Evolutionary conservation across 2,329 filamentous ascomycete species (phyloP).

Genomic region (Ophiostoma sp.): DNA sequence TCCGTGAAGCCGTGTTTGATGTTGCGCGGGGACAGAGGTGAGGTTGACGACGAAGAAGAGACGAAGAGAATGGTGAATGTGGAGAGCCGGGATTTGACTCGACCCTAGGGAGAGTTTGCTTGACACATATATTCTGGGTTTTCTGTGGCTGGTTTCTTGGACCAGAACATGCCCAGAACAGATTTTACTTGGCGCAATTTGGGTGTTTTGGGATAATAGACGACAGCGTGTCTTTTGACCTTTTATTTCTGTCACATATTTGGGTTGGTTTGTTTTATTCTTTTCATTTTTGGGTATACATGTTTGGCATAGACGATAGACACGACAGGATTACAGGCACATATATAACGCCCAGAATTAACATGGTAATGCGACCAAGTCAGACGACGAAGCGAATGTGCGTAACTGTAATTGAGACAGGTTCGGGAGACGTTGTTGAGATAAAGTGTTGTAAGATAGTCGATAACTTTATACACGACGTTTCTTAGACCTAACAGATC

Average conservation of each 20-base stretch:
- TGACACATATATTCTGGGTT: slow-evolving; percentile 8
- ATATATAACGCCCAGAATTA: neutral
- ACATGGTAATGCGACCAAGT: neutral
- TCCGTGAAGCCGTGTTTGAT: slow-evolving; percentile 33
- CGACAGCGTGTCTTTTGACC: neutral
- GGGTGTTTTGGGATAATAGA: neutral
- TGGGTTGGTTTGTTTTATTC: neutral
- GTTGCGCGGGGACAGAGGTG: slow-evolving; percentile 25
- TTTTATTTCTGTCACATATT: neutral
- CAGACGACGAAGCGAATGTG: neutral
- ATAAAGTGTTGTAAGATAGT: no score
- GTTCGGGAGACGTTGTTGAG: neutral
- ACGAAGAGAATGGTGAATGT: neutral
- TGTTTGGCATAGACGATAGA: slow-evolving; percentile 11
- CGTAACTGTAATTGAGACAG: neutral
- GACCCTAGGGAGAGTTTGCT: neutral
- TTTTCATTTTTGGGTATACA: neutral
- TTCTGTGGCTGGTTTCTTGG: neutral
- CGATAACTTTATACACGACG: neutral
- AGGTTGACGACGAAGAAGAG: neutral
- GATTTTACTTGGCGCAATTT: slow-evolving; percentile 8
- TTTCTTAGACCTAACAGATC: neutral
- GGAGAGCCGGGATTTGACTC: neutral
- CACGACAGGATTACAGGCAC: slow-evolving; percentile 7
- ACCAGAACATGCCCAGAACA: neutral